A percentile compares a stretch with the other conserved stretches of the same genome.
phyloP scores from a whole-genome alignment of 2,329 filamentous ascomycete genomes.

The Alternaria gansuensis region DNA sequence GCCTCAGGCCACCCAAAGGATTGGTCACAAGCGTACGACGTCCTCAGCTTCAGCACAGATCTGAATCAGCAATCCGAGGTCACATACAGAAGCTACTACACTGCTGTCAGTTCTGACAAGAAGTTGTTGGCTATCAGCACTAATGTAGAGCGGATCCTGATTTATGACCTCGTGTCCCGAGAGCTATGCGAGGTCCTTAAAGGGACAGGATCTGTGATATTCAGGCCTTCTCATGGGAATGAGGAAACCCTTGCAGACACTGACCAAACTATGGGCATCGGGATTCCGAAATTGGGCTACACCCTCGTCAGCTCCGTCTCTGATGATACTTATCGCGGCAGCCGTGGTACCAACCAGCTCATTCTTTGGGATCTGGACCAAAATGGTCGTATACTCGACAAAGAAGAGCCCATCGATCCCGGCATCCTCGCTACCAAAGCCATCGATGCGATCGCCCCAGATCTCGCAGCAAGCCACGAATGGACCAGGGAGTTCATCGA shows the following conservation, averaged over 20 bases:
- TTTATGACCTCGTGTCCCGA: conserved; percentile 36
- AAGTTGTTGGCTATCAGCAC: conserved; percentile 40
- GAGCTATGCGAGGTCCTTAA: conserved; percentile 39
- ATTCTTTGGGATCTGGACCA: conserved; percentile 43
- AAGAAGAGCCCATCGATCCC: conserved; percentile 41
- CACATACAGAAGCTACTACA: conserved; percentile 16
- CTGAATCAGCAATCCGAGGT: not conserved
- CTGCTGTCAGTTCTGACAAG: conserved; percentile 32
- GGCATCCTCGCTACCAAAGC: conserved; percentile 35
- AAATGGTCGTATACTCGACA: conserved; percentile 38
- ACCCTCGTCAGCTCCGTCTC: conserved; percentile 31
- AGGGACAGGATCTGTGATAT: conserved; percentile 30
- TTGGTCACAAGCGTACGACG: conserved; percentile 23
- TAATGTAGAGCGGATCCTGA: conserved; percentile 19
- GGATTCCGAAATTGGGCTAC: conserved; percentile 28
- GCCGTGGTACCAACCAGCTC: conserved; percentile 18
- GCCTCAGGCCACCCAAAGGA: conserved; percentile 30
- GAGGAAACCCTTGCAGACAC: not conserved
- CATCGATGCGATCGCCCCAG: conserved; percentile 37
- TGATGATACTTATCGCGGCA: conserved; percentile 2
- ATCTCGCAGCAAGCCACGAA: conserved; percentile 37
- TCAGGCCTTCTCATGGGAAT: conserved; percentile 21
- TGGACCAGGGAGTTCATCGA: conserved; percentile 40
- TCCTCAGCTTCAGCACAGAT: conserved; percentile 24
- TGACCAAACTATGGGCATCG: not conserved